Evolutionary conservation across 2,329 filamentous ascomycete genomes (phyloP).

Genomic region (Trichoderma sp.): DNA sequence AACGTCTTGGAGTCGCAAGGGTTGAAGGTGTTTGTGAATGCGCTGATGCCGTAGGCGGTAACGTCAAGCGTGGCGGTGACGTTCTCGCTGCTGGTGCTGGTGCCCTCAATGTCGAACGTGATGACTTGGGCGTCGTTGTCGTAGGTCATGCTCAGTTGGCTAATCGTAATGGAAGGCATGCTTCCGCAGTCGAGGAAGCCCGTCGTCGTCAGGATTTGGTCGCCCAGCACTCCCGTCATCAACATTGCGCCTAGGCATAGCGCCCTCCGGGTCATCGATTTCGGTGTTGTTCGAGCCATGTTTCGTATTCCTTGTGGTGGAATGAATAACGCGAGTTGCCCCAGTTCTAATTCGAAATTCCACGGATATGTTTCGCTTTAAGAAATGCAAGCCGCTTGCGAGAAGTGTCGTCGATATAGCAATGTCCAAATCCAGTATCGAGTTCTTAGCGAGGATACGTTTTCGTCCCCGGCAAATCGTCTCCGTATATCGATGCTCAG

Average conservation of each 20-base stretch:
- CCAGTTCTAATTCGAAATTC: conserved; percentile 30
- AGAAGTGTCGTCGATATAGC: neutral
- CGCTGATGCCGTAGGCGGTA: conserved; percentile 77
- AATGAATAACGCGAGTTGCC: conserved; percentile 28
- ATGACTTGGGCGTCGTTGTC: conserved; percentile 73
- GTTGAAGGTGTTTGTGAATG: conserved; percentile 81
- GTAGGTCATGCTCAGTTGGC: conserved; percentile 76
- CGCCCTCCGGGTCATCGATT: conserved; percentile 40
- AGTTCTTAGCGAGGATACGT: conserved; percentile 11
- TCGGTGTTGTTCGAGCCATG: conserved; percentile 41
- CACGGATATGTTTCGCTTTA: neutral
- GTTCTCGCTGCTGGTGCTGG: conserved; percentile 72
- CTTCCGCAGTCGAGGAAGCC: conserved; percentile 74
- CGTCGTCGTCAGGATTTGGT: conserved; percentile 74
- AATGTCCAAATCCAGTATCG: conserved; percentile 17
- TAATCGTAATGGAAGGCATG: conserved; percentile 63
- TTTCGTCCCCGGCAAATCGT: conserved; percentile 9
- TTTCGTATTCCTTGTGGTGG: conserved; percentile 30
- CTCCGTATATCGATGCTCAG: conserved; percentile 4
- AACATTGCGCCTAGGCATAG: conserved; percentile 43
- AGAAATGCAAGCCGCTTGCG: conserved; percentile 8
- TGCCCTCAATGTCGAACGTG: conserved; percentile 79
- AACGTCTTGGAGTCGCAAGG: conserved; percentile 72
- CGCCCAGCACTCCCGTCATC: conserved; percentile 57
- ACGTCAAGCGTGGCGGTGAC: conserved; percentile 77